A percentile compares a stretch with the other conserved stretches of the same genome.
Evolutionary conservation across 495 filamentous ascomycete genomes (phyloP).

Genomic region (Cryomyces minteri): DNA sequence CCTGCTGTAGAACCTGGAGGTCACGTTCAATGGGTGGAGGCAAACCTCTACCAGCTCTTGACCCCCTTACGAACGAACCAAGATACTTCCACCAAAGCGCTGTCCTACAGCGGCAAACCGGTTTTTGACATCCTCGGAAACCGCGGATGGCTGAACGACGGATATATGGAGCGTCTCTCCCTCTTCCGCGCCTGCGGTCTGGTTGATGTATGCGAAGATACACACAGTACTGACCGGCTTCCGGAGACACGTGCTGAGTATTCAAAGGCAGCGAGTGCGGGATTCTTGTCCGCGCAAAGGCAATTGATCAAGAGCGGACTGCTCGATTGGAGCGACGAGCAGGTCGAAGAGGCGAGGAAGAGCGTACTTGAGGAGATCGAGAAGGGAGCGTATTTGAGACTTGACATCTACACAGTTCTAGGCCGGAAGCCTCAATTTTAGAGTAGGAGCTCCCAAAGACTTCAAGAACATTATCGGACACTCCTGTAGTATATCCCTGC

Average conservation of each 20-base stretch:
- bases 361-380: background rate
- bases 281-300: background rate
- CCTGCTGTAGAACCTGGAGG: no score
- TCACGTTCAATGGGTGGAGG: background rate
- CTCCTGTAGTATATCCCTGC: no score
- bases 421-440: background rate
- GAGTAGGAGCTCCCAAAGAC: no score
- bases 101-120: background rate
- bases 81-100: background rate
- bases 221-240: background rate
- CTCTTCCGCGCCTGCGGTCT: background rate
- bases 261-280: background rate
- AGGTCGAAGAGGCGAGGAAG: background rate
- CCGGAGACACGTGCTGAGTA: background rate
- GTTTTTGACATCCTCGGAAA: background rate
- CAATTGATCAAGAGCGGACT: background rate
- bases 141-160: background rate
- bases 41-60: background rate
- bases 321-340: background rate
- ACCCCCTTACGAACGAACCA: background rate
- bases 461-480: no score
- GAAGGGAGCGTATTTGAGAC: background rate
- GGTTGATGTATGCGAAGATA: background rate
- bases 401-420: background rate
- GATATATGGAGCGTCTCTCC: background rate